Evolutionary conservation across 495 filamentous ascomycete species (phyloP).

Genomic region (Penicillium roqueforti): DNA sequence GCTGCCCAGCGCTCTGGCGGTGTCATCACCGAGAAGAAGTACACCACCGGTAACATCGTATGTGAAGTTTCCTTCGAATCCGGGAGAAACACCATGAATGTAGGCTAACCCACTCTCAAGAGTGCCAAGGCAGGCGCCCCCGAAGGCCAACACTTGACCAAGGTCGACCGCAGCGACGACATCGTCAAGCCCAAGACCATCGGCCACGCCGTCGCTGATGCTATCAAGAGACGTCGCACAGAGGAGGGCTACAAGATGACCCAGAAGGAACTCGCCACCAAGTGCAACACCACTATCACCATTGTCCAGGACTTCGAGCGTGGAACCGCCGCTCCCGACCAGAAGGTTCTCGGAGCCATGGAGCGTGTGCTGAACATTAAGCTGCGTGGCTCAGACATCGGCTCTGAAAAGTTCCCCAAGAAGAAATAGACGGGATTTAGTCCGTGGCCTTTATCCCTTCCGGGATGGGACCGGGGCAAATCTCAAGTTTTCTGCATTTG

Average conservation of each 20-base stretch:
- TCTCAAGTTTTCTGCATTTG: slow-evolving; percentile 21
- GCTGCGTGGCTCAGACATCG: slow-evolving; percentile 74
- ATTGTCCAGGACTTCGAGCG: slow-evolving; percentile 83
- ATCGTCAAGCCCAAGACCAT: slow-evolving; percentile 95
- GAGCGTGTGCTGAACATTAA: slow-evolving; percentile 84
- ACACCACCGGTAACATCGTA: slow-evolving; percentile 69
- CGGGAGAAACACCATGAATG: neutral
- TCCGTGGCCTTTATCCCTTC: slow-evolving; percentile 25
- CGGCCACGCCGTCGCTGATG: slow-evolving; percentile 71
- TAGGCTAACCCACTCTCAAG: slow-evolving; percentile 29
- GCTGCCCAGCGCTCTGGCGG: slow-evolving; percentile 78
- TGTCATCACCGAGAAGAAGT: slow-evolving; percentile 94
- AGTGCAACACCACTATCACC: slow-evolving; percentile 81
- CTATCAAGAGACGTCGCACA: slow-evolving; percentile 72
- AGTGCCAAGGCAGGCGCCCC: slow-evolving; percentile 51
- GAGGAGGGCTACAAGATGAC: slow-evolving; percentile 80
- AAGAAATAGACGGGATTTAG: slow-evolving; percentile 53
- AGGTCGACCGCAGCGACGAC: slow-evolving; percentile 96
- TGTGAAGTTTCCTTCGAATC: slow-evolving; percentile 30
- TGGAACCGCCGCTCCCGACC: slow-evolving; percentile 74
- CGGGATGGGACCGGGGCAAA: slow-evolving; percentile 12
- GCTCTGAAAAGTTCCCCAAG: slow-evolving; percentile 68
- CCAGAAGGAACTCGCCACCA: slow-evolving; percentile 92
- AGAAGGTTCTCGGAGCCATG: slow-evolving; percentile 76
- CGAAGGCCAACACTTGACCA: slow-evolving; percentile 94